These are phyloP conservation scores for Rehmannia glutinosa DNA, from an alignment of 257 asterid species.

Conservation along the genomic window DNA sequence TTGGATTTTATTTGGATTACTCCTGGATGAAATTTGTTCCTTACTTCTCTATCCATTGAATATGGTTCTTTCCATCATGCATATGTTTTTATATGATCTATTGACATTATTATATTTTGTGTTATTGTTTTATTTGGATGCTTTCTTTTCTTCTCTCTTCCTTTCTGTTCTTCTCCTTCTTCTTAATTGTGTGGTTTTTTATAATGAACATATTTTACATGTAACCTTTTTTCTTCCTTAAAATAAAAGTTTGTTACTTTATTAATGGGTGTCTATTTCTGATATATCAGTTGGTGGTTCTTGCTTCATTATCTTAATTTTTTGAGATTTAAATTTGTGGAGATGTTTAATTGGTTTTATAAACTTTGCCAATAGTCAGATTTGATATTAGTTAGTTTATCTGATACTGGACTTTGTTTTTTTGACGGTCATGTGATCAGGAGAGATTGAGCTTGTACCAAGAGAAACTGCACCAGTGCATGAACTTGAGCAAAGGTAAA, in stretches of 20 bases:
- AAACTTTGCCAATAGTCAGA: too few relatives aligned
- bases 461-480: slow-evolving; percentile 69
- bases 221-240: neutral
- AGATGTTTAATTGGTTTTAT: too few relatives aligned
- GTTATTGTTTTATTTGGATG: neutral
- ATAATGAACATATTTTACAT: neutral
- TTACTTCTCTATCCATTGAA: neutral
- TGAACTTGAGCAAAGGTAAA: slow-evolving; percentile 71
- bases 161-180: neutral
- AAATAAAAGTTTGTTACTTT: neutral
- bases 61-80: neutral
- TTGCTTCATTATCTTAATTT: neutral
- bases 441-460: slow-evolving; percentile 79
- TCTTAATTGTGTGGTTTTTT: neutral
- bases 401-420: neutral
- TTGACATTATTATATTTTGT: too few relatives aligned
- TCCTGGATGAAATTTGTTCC: neutral
- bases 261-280: neutral
- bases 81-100: neutral
- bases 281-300: neutral
- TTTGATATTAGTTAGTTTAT: too few relatives aligned
- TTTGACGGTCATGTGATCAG: slow-evolving; percentile 32
- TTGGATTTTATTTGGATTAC: neutral
- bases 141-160: neutral
- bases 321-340: neutral